Evolutionary conservation across 495 filamentous ascomycete species (phyloP).

Genomic region (Daldinia bambusicola): DNA sequence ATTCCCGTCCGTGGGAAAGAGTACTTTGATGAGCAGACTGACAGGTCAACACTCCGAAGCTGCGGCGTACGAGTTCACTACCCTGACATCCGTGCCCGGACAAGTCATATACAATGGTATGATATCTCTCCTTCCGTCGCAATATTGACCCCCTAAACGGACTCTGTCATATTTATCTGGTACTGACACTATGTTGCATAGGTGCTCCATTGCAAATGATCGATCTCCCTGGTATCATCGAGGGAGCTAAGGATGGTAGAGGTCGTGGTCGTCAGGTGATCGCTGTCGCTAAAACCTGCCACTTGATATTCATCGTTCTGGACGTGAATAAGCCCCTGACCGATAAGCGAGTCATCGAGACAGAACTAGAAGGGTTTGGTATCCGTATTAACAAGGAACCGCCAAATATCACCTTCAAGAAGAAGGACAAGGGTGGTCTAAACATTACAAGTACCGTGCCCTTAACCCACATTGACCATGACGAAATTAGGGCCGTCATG

Average conservation of each 20-base stretch:
- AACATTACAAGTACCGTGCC: slow-evolving; percentile 93
- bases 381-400: slow-evolving; percentile 98
- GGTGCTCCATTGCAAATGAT: slow-evolving; percentile 97
- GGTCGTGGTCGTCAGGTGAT: slow-evolving; percentile 98
- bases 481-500: slow-evolving; percentile 98
- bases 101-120: slow-evolving; percentile 92
- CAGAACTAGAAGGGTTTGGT: slow-evolving; percentile 96
- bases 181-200: slow-evolving; percentile 34
- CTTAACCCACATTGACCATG: slow-evolving; percentile 89
- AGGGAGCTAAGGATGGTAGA: slow-evolving; percentile 98
- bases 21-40: slow-evolving; percentile 92
- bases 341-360: slow-evolving; percentile 96
- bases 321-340: slow-evolving; percentile 98
- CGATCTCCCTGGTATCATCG: slow-evolving; percentile 97
- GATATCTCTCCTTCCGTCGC: slow-evolving; percentile 20
- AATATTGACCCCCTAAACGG: background rate
- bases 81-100: slow-evolving; percentile 94
- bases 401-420: slow-evolving; percentile 97
- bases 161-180: background rate
- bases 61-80: slow-evolving; percentile 98
- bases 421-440: slow-evolving; percentile 98
- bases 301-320: slow-evolving; percentile 97
- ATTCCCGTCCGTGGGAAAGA: slow-evolving; percentile 98
- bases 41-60: slow-evolving; percentile 98
- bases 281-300: slow-evolving; percentile 97